A percentile compares a stretch with the other conserved stretches of the same genome.
Conservation (phyloP, 2,329 filamentous ascomycete species). For the Colletotrichum sp. region DNA sequence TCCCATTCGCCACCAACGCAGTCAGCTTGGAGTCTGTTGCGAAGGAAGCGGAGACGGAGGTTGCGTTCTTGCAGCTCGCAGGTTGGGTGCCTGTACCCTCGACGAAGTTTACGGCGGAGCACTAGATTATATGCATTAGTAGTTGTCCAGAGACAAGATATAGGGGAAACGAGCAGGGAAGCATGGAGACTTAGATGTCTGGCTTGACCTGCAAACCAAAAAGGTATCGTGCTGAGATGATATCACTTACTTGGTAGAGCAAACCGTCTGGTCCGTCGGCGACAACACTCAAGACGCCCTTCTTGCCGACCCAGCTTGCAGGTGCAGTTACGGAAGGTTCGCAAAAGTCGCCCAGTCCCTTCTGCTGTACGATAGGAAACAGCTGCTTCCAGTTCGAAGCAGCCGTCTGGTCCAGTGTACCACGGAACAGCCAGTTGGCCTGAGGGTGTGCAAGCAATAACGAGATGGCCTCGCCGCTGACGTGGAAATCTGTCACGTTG, state of each 20-base stretch:
- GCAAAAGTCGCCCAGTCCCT: conserved; percentile 59
- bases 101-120: conserved; percentile 56
- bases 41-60: conserved; percentile 4
- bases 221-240: conserved; percentile 46
- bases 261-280: conserved; percentile 58
- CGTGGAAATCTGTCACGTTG: conserved; percentile 56
- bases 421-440: conserved; percentile 62
- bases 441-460: conserved; percentile 54
- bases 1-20: neutral
- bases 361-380: conserved; percentile 58
- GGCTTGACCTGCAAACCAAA: neutral
- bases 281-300: conserved; percentile 59
- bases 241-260: conserved; percentile 56
- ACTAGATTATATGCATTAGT: neutral
- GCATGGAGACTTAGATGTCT: neutral
- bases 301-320: conserved; percentile 55
- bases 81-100: conserved; percentile 34
- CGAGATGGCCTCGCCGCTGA: conserved; percentile 58
- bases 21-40: neutral
- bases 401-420: conserved; percentile 55
- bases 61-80: conserved; percentile 40
- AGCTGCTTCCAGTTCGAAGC: conserved; percentile 58
- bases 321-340: conserved; percentile 53
- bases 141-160: neutral
- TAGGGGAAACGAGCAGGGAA: neutral